Conservation (phyloP, 805 yeast genomes). For the Huiozyma sinensis region DNA sequence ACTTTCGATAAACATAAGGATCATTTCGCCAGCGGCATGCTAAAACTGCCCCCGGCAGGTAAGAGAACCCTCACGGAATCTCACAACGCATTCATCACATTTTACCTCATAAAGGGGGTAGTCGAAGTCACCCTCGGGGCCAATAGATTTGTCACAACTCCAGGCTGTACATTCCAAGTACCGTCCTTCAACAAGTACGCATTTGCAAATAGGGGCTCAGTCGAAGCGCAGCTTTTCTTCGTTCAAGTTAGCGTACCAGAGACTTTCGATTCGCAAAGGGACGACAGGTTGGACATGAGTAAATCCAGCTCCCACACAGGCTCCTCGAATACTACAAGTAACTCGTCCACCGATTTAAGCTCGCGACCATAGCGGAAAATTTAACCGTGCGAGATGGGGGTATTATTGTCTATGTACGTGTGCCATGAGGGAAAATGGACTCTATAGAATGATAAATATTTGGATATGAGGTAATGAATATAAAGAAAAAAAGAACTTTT, state of each 20-base stretch:
- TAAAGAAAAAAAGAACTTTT: too few relatives aligned
- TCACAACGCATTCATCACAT: constrained; percentile 52
- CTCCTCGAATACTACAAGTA: too few relatives aligned
- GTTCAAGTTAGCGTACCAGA: constrained; percentile 45
- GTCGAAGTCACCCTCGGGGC: constrained; percentile 57
- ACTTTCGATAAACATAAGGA: constrained; percentile 54
- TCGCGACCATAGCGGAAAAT: too few relatives aligned
- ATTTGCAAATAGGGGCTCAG: constrained; percentile 50
- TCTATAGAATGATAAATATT: too few relatives aligned
- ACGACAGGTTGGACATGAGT: neutral
- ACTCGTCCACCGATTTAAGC: too few relatives aligned
- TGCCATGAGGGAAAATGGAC: too few relatives aligned
- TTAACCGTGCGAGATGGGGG: too few relatives aligned
- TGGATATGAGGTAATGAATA: too few relatives aligned
- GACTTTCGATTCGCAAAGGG: constrained; percentile 23
- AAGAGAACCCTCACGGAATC: constrained; percentile 53
- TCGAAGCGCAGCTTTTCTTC: constrained; percentile 56
- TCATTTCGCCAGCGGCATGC: constrained; percentile 62
- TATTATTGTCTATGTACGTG: too few relatives aligned
- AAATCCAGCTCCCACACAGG: too few relatives aligned
- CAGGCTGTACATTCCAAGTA: constrained; percentile 72
- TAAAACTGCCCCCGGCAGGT: constrained; percentile 52
- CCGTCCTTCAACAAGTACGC: constrained; percentile 71
- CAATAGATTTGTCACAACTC: constrained; percentile 46
- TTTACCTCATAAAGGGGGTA: constrained; percentile 62